Base-by-base conservation (phyloP, 2,329 filamentous ascomycete genomes). In the Monilinia fructicola region DNA sequence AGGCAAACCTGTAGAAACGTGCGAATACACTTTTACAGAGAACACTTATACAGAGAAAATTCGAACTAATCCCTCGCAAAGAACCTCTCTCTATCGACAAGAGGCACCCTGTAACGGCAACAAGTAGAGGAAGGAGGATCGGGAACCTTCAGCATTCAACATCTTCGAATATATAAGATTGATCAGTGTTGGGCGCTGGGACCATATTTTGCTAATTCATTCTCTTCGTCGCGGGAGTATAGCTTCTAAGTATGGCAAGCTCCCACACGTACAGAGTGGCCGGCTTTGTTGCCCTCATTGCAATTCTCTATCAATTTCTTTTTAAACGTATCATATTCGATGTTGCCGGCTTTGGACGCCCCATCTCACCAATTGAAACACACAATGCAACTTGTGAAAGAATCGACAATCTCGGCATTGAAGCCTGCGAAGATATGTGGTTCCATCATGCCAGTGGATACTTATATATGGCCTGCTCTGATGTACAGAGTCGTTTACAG, bases 401-500 rank as follows among this genome's bases (percentile, higher is more conserved):
- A 53, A 46, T 75, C 5, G 67, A 71, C 48, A 67, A 72, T 35
- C 64, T 69, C 50, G 72, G 72, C 4, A 56, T 76, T 11, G 71
- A 74, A 63, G 73, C 63, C 12, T 76, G 74, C 38, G 74, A 75
- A 66, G 73, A 75, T 65, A 72, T 75, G 68, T 76, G 74, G 73
- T 46, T 76, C 38, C 70, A 75, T 64, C 63, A 76, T 18, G 63
- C 68, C 38, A 74, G 68, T 7, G 71, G 74, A 21, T 68, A 67
- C 52, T 66, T 76, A 2, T 76, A 75, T 46, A 68, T 74, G 66
- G 72, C 74, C 1, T 76, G 74, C 54, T 72, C 72, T n/a, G 68
- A 72, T 46, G 54, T 67, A 14, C 56, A 64, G 18, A 71, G 69
- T 46, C 71, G 73, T 23, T 53, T 56, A 3, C 44, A 71, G 26